Evolutionary conservation across 139 green algal species (phyloP).

Genomic region (Pleodorina starrii): DNA sequence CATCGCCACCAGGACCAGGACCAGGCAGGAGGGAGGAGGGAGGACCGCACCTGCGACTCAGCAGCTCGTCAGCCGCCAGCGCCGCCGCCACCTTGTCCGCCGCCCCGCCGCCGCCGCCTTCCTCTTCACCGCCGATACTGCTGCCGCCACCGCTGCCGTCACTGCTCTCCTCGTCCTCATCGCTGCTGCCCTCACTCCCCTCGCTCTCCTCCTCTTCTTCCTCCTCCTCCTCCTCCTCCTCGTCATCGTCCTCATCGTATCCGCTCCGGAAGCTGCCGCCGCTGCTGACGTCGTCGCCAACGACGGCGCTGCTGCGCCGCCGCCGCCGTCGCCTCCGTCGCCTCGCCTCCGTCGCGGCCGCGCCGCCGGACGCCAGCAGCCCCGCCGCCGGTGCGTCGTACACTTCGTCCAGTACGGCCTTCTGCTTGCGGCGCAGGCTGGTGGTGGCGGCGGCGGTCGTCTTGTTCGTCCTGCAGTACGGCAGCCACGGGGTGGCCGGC

Average conservation of each 20-base stretch:
- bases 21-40: background rate
- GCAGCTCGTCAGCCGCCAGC: constrained; percentile 19
- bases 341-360: background rate
- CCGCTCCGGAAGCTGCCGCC: background rate
- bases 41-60: constrained; percentile 6
- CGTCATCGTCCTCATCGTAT: background rate
- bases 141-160: background rate
- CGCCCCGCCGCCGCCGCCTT: background rate
- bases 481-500: no score
- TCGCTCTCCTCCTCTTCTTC: constrained; percentile 1
- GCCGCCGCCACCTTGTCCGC: constrained; percentile 1
- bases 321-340: background rate
- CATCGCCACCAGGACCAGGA: background rate
- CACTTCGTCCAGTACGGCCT: constrained; percentile 44
- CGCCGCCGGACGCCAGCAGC: background rate
- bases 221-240: background rate
- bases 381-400: constrained; percentile 8
- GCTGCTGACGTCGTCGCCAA: background rate
- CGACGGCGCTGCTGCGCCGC: background rate
- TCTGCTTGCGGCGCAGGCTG: constrained; percentile 32
- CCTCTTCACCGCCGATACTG: background rate
- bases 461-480: background rate
- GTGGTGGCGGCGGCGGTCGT: constrained; percentile 8
- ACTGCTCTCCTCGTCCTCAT: background rate
- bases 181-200: background rate